Percentiles rank a stretch among this genome's conserved stretches.
Conservation (phyloP, 2,329 filamentous ascomycete genomes). For the Alternaria arborescens region DNA sequence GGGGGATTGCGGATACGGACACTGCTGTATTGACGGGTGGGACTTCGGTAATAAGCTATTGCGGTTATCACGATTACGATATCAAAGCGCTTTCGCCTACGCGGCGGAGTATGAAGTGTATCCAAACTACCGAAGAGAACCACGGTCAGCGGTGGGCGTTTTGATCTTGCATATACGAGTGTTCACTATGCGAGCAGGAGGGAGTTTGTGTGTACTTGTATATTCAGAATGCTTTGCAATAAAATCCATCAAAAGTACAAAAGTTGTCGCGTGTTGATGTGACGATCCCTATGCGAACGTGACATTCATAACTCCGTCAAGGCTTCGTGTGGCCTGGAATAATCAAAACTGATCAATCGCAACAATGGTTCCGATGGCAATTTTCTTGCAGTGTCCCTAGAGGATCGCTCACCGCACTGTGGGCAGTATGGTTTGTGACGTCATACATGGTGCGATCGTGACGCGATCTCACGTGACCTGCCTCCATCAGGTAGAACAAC, state of each 20-base stretch:
- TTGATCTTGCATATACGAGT: background rate
- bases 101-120: background rate
- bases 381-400: background rate
- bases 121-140: background rate
- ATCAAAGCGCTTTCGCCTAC: background rate
- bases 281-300: background rate
- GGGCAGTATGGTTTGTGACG: background rate
- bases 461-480: slow-evolving; percentile 19
- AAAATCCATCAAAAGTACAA: background rate
- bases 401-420: too few relatives aligned
- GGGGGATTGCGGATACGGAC: background rate
- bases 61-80: background rate
- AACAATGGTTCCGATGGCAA: background rate
- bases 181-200: background rate
- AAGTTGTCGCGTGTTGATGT: background rate
- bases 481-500: background rate
- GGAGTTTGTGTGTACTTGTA: background rate
- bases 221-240: background rate
- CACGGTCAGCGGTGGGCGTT: background rate
- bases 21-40: background rate
- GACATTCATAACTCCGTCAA: background rate
- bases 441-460: slow-evolving; percentile 6
- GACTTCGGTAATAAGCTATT: background rate
- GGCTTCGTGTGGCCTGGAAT: background rate
- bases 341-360: background rate